A percentile compares a stretch with the other conserved stretches of the same genome.
Evolutionary conservation across 139 green algal genomes (phyloP).

Genomic region (Chlamydomonas sp.): DNA sequence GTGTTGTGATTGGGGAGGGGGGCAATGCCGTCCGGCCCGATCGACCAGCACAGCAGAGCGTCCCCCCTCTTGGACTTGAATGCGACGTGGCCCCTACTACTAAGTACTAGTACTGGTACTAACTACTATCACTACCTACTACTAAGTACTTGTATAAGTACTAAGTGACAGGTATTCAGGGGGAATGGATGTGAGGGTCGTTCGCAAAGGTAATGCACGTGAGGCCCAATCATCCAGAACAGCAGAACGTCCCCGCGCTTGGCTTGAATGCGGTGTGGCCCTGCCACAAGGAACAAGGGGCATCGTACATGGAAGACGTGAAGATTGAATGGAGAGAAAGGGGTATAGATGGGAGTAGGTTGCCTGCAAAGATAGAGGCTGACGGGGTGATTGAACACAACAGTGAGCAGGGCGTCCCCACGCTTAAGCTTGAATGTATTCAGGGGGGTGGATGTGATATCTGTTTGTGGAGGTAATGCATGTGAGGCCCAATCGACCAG

Average conservation of each 20-base stretch:
- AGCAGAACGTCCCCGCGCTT: conserved; percentile 39
- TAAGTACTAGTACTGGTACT: too few species aligned
- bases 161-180: too few species aligned
- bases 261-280: conserved; percentile 39
- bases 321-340: too few species aligned
- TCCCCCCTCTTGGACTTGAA: conserved; percentile 42
- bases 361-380: too few species aligned
- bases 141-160: too few species aligned
- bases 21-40: conserved; percentile 24
- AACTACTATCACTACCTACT: too few species aligned
- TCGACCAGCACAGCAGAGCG: conserved; percentile 39
- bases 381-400: conserved; percentile 30
- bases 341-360: too few species aligned
- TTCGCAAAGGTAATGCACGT: too few species aligned
- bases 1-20: too few species aligned
- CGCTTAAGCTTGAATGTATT: conserved; percentile 37
- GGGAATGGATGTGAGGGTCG: not conserved
- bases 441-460: not conserved
- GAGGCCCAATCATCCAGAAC: conserved; percentile 35
- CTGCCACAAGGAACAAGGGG: not conserved
- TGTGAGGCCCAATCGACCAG: too few species aligned
- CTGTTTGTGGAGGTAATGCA: too few species aligned
- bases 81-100: conserved; percentile 33
- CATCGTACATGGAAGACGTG: too few species aligned
- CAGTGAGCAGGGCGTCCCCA: conserved; percentile 32